A percentile compares a stretch with the other conserved stretches of the same genome.
phyloP scores from a whole-genome alignment of 257 asterid species.

The Solanum rostratum region DNA sequence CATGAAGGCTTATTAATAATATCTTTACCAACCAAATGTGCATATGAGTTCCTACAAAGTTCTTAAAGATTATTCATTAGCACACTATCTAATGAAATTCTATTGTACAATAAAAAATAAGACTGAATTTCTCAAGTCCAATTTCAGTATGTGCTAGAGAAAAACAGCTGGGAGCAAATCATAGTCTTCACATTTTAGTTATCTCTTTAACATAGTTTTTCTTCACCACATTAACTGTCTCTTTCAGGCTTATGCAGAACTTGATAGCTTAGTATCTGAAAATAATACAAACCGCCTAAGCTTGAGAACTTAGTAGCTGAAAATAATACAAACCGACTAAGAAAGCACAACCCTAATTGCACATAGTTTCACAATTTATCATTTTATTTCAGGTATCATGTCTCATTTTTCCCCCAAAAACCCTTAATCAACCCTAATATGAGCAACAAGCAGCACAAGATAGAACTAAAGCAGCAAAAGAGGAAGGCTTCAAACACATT shows the following conservation, averaged over 20 bases:
- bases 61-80: background rate
- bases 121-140: background rate
- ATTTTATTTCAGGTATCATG: background rate
- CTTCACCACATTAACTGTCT: background rate
- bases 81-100: background rate
- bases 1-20: background rate
- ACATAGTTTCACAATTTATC: background rate
- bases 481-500: background rate
- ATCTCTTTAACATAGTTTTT: background rate
- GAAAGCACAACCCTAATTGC: background rate
- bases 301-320: background rate
- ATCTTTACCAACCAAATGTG: background rate
- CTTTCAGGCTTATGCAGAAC: background rate
- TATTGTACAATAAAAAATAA: background rate
- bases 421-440: slow-evolving; percentile 2
- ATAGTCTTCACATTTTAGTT: background rate
- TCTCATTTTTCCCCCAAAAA: background rate
- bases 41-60: background rate
- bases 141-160: background rate
- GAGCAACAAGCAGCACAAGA: background rate
- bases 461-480: background rate
- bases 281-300: too few relatives aligned
- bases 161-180: background rate
- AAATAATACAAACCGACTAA: background rate
- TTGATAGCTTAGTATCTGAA: too few relatives aligned